Evolutionary conservation across 768 basidiomycete species (phyloP), one percentile per base, ranked within the genome.

Genomic region (Mycena maculata): DNA sequence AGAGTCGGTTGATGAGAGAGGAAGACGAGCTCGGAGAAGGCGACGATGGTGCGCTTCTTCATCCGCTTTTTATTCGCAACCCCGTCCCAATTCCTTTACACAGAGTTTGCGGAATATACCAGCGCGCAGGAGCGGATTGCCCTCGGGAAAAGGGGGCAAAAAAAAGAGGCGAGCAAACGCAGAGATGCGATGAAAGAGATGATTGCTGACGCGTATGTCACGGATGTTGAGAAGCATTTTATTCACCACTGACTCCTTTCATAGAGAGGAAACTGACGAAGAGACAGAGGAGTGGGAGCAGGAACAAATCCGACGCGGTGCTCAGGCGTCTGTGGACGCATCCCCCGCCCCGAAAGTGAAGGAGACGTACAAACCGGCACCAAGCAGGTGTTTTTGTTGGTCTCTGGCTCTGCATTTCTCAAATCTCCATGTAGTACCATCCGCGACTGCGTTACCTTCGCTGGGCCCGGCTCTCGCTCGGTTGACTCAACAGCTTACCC

Each of bases 1-100:
- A 91, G 71, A 94, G 93, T 75, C 86, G 94, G 11, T 79, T 96
- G 28, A 75, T 92, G 78, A 83, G 94, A 53, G 94, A 96, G 77
- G 94, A 96, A 42, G 94, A 96, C 76, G 93, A 96, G 69, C 75
- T 93, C 2, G 94, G 94, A 13, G 93, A 95, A 74, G 93, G 90
- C 3, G 94, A 95, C 41, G 94, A 96, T 68, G 94, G 94, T 94
- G 71, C 44, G 86, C 76, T 22, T 62, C 23, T 28, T n/a, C 31
- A 36, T 8, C 49, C 30, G 10, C 22, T 55, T 22, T 25, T 18
- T 15, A 48, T 38, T n/a, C n/a, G n/a, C n/a, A n/a, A n/a, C n/a
- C n/a, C n/a, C n/a, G n/a, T 31, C 48, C 38, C 49, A 36, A 48
- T 56, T 45, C 45, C 18, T 15, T 42, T 69, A 11, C 60, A 8